These are phyloP conservation scores for Silybum marianum DNA, from an alignment of 129 eudicot genomes.

Conservation along the genomic window DNA sequence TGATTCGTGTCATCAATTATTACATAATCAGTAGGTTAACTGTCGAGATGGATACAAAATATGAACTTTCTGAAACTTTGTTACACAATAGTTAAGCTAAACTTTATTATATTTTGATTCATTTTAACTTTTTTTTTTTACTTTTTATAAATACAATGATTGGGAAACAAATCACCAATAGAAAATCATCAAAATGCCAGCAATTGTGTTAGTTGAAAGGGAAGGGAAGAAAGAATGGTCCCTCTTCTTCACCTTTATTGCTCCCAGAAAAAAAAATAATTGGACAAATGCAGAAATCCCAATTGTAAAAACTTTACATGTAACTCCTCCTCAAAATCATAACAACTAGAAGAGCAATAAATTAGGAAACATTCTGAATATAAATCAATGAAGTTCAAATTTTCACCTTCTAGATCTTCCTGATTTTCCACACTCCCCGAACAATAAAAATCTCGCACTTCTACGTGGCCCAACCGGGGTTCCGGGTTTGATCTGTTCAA, in stretches of 20 bases:
- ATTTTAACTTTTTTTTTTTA: neutral
- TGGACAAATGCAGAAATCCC: constrained; percentile 44
- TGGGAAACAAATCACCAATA: neutral
- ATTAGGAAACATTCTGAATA: constrained; percentile 11
- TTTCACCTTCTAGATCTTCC: constrained; percentile 53
- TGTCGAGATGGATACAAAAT: neutral
- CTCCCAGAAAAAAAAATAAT: constrained; percentile 31
- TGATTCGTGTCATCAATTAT: neutral
- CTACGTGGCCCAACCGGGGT: constrained; percentile 56
- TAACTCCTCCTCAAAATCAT: constrained; percentile 17
- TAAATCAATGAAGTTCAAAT: constrained; percentile 18
- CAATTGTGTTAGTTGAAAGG: constrained; percentile 17
- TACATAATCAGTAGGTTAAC: neutral
- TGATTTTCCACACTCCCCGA: constrained; percentile 79
- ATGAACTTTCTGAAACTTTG: neutral
- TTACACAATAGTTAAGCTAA: neutral
- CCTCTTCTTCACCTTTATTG: constrained; percentile 35
- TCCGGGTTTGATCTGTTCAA: constrained; percentile 53
- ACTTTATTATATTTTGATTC: no score
- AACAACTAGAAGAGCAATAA: constrained; percentile 22
- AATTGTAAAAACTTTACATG: constrained; percentile 34
- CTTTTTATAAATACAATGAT: neutral
- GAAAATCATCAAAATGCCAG: constrained; percentile 13
- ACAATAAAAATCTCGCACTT: constrained; percentile 60
- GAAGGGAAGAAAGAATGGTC: constrained; percentile 35